Evolutionary conservation across 805 yeast species (phyloP), one percentile per base, ranked within the genome.

Genomic region (Candida gorgasii): DNA sequence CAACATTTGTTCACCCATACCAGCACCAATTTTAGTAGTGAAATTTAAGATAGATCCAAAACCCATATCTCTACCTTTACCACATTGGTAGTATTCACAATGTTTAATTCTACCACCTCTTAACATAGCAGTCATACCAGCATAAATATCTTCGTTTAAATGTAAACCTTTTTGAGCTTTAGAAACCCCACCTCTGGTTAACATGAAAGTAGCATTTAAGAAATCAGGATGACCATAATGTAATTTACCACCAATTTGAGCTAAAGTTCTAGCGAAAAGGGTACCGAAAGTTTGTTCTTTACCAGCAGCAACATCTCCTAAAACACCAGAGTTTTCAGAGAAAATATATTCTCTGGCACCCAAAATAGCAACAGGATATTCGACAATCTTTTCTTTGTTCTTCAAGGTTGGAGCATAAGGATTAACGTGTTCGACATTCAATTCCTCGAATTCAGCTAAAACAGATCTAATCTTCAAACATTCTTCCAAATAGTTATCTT

Each of bases 221-320:
- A 86, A 84, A 64, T 86, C 95, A 24, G 95, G 95, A 59, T 86
- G 95, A 6, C 95, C 95, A 66, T 86, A 86, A 59, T 86, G 95
- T 39, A 86, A 72, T 58, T 86, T 86, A 22, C 90, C 92, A 19
- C 92, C 93, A 51, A 86, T 77, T 57, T 82, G 83, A 2, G 92
- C 90, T 59, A 86, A 69, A 1, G 93, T 85, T 59, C 95, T 77
- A 0, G 93, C 88, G 63, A 85, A 86, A 44, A 86, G 72, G 0
- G 95, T 86, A 42, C 95, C 93, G 65, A 86, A 86, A 8, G 93
- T 86, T 59, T 86, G 93, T 62, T 86, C 95, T 57, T 86, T 86
- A 36, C 92, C 92, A 11, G 95, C 95, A 15, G 93, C 92, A 51
- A 86, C 81, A 63, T 86, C 95, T 40, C 93, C 95, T 37, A 86